Percentiles rank a stretch among this genome's conserved stretches.
phyloP scores from a whole-genome alignment of 2,329 filamentous ascomycete genomes.

The Exophiala xenobiotica region DNA sequence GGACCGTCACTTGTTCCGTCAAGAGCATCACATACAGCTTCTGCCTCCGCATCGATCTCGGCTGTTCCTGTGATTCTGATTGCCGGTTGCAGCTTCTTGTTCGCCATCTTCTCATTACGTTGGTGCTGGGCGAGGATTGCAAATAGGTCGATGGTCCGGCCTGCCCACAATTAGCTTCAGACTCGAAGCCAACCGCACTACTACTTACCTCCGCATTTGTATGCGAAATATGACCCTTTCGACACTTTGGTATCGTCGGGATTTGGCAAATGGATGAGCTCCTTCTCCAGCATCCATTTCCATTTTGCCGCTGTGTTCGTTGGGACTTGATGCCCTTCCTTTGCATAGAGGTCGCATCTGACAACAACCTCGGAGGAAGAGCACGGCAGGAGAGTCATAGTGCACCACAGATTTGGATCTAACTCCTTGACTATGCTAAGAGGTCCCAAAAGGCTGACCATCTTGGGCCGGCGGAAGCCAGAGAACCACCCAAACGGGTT shows the following conservation, averaged over 20 bases:
- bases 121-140: conserved; percentile 26
- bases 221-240: conserved; percentile 17
- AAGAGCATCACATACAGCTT: conserved; percentile 22
- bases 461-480: conserved; percentile 16
- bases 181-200: too few species aligned
- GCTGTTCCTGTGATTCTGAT: conserved; percentile 22
- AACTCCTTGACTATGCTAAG: conserved; percentile 26
- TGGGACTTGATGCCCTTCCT: conserved; percentile 12
- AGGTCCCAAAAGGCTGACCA: conserved; percentile 17
- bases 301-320: conserved; percentile 10
- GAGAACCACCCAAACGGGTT: conserved; percentile 21
- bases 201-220: conserved; percentile 26
- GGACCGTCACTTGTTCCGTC: conserved; percentile 14
- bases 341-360: conserved; percentile 22
- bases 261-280: conserved; percentile 12
- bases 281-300: conserved; percentile 24
- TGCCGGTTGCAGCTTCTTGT: conserved; percentile 21
- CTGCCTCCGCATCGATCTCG: conserved; percentile 22
- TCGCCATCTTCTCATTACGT: conserved; percentile 22
- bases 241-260: not conserved
- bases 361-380: conserved; percentile 17
- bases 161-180: conserved; percentile 7
- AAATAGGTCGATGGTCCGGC: conserved; percentile 26
- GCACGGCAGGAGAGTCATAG: conserved; percentile 19
- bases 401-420: conserved; percentile 22